Evolutionary conservation across 352 stramenopile species (phyloP).

Genomic region (Phytopythium chamaehyphon): DNA sequence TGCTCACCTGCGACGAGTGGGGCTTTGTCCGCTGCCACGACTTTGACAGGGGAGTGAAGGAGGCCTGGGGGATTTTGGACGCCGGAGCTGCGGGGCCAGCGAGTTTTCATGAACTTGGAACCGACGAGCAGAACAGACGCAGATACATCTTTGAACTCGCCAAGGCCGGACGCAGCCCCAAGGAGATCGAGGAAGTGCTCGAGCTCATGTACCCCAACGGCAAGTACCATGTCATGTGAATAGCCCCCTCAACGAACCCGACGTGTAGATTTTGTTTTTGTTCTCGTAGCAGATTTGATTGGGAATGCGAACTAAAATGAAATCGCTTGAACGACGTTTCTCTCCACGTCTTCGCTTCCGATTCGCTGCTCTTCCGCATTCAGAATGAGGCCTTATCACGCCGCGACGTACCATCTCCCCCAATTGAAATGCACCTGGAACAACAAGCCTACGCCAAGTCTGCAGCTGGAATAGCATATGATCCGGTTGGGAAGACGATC

Average conservation of each 20-base stretch:
- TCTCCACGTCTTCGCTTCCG: too few species aligned
- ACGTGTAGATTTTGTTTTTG: neutral
- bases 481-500: too few species aligned
- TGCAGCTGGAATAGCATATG: too few species aligned
- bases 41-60: slow-evolving; percentile 1
- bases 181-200: slow-evolving; percentile 4
- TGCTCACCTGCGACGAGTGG: slow-evolving; percentile 2
- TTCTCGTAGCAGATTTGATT: neutral
- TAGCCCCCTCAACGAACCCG: neutral
- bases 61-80: slow-evolving; percentile 4
- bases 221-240: neutral
- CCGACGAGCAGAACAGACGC: slow-evolving; percentile 4
- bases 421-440: too few species aligned
- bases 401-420: too few species aligned
- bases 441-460: too few species aligned
- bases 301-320: too few species aligned
- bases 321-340: too few species aligned
- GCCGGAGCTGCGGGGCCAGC: neutral
- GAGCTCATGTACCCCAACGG: slow-evolving; percentile 5
- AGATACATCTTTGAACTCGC: slow-evolving; percentile 6
- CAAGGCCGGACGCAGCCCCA: slow-evolving; percentile 2
- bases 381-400: too few species aligned
- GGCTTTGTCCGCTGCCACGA: slow-evolving; percentile 6
- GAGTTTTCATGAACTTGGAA: neutral
- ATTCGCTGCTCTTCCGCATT: too few species aligned